Evolutionary conservation across 1,284 basidiomycete species (phyloP).

Genomic region (Apiotrichum siamense): DNA sequence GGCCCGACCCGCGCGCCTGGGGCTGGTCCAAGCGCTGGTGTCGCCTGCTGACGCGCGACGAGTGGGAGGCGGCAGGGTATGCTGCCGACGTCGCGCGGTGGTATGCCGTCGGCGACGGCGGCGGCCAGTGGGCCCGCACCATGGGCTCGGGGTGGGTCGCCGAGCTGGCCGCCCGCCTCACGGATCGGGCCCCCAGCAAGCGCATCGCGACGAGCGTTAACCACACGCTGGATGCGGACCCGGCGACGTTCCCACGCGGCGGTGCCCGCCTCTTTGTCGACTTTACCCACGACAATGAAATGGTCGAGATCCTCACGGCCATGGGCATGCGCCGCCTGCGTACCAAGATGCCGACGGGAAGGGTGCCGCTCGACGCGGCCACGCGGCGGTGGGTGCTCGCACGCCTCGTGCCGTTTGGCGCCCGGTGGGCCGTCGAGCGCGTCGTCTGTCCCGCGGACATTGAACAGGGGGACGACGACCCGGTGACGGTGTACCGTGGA

Average conservation of each 20-base stretch:
- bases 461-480: neutral
- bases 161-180: conserved; percentile 74
- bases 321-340: conserved; percentile 57
- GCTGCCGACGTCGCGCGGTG: conserved; percentile 67
- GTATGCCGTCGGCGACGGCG: conserved; percentile 55
- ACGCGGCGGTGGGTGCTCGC: conserved; percentile 30
- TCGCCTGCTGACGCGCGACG: conserved; percentile 55
- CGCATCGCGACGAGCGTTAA: conserved; percentile 74
- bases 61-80: conserved; percentile 64
- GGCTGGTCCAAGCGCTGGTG: conserved; percentile 65
- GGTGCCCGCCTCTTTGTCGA: conserved; percentile 50
- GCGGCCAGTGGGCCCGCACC: conserved; percentile 45
- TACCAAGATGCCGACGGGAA: neutral
- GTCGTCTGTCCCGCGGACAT: conserved; percentile 23
- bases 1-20: conserved; percentile 31
- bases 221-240: conserved; percentile 61
- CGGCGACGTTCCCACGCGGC: conserved; percentile 60
- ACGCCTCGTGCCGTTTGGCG: conserved; percentile 38
- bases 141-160: conserved; percentile 66
- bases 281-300: conserved; percentile 75
- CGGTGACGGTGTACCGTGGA: neutral
- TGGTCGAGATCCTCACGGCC: conserved; percentile 69
- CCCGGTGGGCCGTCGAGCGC: conserved; percentile 35
- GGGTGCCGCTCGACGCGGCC: conserved; percentile 6
- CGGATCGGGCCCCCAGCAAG: conserved; percentile 57